phyloP scores from a whole-genome alignment of 225 moss, liverwort and hornwort genomes.

The Physcomitrium patens region DNA sequence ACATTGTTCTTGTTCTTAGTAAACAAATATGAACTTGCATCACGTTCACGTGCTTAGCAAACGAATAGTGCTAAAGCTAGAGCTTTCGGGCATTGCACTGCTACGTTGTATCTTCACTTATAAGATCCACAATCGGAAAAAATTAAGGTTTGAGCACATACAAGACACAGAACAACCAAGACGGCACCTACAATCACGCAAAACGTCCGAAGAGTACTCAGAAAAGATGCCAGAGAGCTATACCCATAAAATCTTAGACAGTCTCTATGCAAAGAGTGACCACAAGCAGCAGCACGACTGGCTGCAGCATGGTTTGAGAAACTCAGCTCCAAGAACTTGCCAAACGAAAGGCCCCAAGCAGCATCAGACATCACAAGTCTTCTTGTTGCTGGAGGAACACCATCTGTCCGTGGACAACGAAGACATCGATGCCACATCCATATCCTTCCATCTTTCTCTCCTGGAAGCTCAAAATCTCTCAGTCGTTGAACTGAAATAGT shows the following conservation, averaged over 20 bases:
- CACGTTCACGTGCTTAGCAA: no score
- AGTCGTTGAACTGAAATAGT: constrained; percentile 83
- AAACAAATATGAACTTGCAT: no score
- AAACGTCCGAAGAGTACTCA: neutral
- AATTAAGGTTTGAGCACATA: constrained; percentile 8
- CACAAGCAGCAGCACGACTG: constrained; percentile 90
- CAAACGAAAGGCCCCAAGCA: constrained; percentile 95
- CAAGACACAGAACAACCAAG: constrained; percentile 1
- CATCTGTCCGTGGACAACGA: constrained; percentile 66
- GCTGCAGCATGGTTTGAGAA: constrained; percentile 92
- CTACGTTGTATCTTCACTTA: constrained; percentile 2
- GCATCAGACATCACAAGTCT: constrained; percentile 94
- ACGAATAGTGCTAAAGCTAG: no score
- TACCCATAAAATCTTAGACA: constrained; percentile 98
- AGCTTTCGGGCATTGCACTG: no score
- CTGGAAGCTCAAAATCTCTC: constrained; percentile 55
- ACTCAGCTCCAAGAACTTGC: constrained; percentile 95
- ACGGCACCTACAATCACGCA: constrained; percentile 2
- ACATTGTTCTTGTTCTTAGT: no score
- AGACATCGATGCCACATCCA: constrained; percentile 99
- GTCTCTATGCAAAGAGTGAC: constrained; percentile 91
- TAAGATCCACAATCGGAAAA: constrained; percentile 1
- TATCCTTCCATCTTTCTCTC: constrained; percentile 85
- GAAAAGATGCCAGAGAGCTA: constrained; percentile 11
- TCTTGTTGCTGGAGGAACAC: constrained; percentile 84